Evolutionary conservation across 2,329 filamentous ascomycete genomes (phyloP), one percentile per base, ranked within the genome.

Genomic region (Pezicula carpinea): DNA sequence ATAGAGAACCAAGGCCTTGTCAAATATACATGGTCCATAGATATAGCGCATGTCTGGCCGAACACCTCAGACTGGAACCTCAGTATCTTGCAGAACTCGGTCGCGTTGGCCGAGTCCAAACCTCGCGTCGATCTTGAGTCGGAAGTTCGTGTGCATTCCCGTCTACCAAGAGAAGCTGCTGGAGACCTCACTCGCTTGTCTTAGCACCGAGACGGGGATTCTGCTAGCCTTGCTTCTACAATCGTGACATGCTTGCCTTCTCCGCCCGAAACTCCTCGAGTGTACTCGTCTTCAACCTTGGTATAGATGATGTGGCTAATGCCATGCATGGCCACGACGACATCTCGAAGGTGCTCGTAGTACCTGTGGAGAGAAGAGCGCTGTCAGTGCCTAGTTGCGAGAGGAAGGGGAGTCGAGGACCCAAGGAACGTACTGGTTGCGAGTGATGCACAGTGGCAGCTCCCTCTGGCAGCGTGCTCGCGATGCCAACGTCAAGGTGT

Each of bases 241-340:
- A 91, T 89, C 15, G 81, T 85, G 6, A 92, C 87, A 59, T 88
- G 81, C 69, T 92, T 90, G 44, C 82, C 72, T 60, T 87, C 83
- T 18, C 83, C 83, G 14, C 83, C 83, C 1, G 77, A 82, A 0
- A 87, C 76, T 33, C 87, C 87, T 6, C 48, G 46, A 5, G 88
- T 73, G 36, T 83, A 80, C 53, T 87, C 82, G 51, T 88, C 80
- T n/a, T 86, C 86, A 5, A 90, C 82, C 56, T 82, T 84, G 14
- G 85, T 89, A 50, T 82, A 74, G 57, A 83, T 73, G 0, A 83
- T 85, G 58, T 89, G 84, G 23, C 79, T 79, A 32, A 89, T 78
- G 54, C 84, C 85, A 57, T 86, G 88, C 0, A 85, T 66, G 17
- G 85, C 85, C 64, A 85, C 82, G 50, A 86, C 77, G 0, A 86